Evolutionary conservation across 2,329 filamentous ascomycete genomes (phyloP).

Genomic region (Venturia nashicola): DNA sequence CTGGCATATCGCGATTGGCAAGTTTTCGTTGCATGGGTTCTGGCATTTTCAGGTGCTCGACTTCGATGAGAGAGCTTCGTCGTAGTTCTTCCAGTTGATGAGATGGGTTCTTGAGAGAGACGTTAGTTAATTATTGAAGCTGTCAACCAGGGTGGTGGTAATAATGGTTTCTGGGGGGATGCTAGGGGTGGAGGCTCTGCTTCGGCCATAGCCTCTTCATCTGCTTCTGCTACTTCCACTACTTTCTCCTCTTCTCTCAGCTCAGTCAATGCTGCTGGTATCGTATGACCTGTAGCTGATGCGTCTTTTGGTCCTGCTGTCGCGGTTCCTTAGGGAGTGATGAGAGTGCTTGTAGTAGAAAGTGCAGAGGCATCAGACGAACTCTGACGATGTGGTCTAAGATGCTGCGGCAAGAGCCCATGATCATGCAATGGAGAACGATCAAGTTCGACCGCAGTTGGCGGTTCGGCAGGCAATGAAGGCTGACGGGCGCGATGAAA

Average conservation of each 20-base stretch:
- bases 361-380: conserved; percentile 7
- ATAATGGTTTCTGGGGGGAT: background rate
- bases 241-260: conserved; percentile 2
- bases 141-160: background rate
- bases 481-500: conserved; percentile 15
- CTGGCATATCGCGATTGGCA: conserved; percentile 5
- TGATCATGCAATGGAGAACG: background rate
- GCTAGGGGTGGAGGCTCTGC: background rate
- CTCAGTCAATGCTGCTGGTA: background rate
- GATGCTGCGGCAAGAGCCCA: background rate
- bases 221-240: background rate
- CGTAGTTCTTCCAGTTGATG: conserved; percentile 35
- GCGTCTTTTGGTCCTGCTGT: background rate
- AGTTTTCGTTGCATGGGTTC: background rate
- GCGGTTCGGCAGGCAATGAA: conserved; percentile 14
- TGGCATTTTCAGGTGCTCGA: conserved; percentile 21
- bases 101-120: conserved; percentile 28
- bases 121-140: conserved; percentile 1
- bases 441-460: background rate
- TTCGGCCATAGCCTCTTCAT: background rate
- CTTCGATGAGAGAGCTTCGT: conserved; percentile 30
- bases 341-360: conserved; percentile 5
- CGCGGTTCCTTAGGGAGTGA: background rate
- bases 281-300: background rate
- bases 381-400: conserved; percentile 1